Conservation (phyloP, 2,329 filamentous ascomycete species). For the Zymoseptoria brevis region DNA sequence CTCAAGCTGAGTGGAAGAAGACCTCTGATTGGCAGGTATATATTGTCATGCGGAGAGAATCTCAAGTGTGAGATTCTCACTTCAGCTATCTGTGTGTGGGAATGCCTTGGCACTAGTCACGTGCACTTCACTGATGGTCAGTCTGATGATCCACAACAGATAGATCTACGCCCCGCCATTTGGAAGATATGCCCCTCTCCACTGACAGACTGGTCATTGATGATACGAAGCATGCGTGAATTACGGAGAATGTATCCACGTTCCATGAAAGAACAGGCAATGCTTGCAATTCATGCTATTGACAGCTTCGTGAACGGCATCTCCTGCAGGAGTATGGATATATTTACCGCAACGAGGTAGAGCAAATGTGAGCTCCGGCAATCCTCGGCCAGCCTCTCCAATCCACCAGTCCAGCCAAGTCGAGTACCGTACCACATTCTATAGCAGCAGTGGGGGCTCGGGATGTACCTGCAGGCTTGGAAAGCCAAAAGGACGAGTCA, state of each 20-base stretch:
- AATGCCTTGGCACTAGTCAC: too few relatives aligned
- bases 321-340: not conserved
- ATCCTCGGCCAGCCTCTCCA: not conserved
- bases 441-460: not conserved
- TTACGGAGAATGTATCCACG: not conserved
- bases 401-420: not conserved
- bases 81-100: too few relatives aligned
- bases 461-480: not conserved
- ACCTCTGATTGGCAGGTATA: too few relatives aligned
- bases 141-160: too few relatives aligned
- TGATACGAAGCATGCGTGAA: not conserved
- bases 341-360: not conserved
- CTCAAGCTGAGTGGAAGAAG: too few relatives aligned
- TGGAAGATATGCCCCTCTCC: not conserved
- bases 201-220: not conserved
- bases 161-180: not conserved
- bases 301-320: not conserved
- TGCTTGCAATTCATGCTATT: not conserved
- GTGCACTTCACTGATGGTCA: too few relatives aligned
- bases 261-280: too few relatives aligned
- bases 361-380: not conserved
- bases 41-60: too few relatives aligned
- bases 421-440: not conserved
- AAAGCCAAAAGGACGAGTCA: not conserved
- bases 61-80: too few relatives aligned